phyloP scores from a whole-genome alignment of 768 basidiomycete genomes.

The Leccinum olivaceopallidum region DNA sequence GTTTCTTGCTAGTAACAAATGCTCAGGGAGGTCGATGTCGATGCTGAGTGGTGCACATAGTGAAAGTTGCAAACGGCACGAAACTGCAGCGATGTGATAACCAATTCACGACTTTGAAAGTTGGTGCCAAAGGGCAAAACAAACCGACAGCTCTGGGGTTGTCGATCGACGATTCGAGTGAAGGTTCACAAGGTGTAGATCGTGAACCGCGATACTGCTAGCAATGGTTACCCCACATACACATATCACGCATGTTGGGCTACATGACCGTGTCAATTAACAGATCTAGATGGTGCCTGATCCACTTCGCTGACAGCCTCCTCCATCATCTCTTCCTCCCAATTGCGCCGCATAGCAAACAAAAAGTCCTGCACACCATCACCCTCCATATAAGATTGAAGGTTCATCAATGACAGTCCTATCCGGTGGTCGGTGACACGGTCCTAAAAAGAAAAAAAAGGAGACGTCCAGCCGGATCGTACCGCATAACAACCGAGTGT shows the following conservation, averaged over 20 bases:
- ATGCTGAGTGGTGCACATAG: not conserved
- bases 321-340: conserved; percentile 57
- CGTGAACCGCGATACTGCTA: not conserved
- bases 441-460: conserved; percentile 47
- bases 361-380: conserved; percentile 60
- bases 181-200: not conserved
- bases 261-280: not conserved
- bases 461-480: not conserved
- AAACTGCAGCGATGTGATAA: not conserved
- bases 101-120: not conserved
- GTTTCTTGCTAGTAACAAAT: not conserved
- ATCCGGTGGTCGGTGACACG: conserved; percentile 93
- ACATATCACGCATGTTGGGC: not conserved
- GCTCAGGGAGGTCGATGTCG: too few species aligned
- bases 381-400: conserved; percentile 65
- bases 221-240: not conserved
- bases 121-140: too few species aligned
- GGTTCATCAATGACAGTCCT: conserved; percentile 70
- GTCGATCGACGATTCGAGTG: too few species aligned
- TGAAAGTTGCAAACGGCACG: too few species aligned
- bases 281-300: conserved; percentile 1
- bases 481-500: not conserved
- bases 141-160: too few species aligned
- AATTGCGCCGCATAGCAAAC: conserved; percentile 53
- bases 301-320: conserved; percentile 40